Conservation (phyloP, 495 filamentous ascomycete genomes). For the Talaromyces trachyspermus region DNA sequence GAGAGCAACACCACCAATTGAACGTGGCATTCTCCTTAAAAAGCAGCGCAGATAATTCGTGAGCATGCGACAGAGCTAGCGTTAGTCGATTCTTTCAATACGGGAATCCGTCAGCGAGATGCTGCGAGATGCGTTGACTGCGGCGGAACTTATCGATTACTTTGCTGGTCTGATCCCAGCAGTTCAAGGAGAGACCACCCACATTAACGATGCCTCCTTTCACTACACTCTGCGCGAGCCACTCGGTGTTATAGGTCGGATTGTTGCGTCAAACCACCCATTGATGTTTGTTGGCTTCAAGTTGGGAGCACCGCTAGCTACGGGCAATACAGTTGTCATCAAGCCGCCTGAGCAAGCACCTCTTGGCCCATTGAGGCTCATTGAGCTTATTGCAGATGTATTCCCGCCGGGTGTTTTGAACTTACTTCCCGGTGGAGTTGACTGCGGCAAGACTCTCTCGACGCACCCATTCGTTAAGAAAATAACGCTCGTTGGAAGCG, state of each 20-base stretch:
- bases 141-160: constrained; percentile 11
- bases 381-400: no score
- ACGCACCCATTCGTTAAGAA: constrained; percentile 13
- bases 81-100: constrained; percentile 11
- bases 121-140: constrained; percentile 12
- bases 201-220: constrained; percentile 10
- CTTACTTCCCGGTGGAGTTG: constrained; percentile 4
- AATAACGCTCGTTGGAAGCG: constrained; percentile 11
- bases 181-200: constrained; percentile 17
- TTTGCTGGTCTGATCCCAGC: constrained; percentile 14
- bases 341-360: constrained; percentile 12
- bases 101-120: constrained; percentile 14
- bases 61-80: constrained; percentile 15
- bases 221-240: constrained; percentile 13
- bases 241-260: constrained; percentile 14
- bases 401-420: constrained; percentile 12
- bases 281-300: constrained; percentile 19
- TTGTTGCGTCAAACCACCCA: constrained; percentile 20
- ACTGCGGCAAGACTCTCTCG: constrained; percentile 2
- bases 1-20: constrained; percentile 6
- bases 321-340: constrained; percentile 12
- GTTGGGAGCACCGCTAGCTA: constrained; percentile 18
- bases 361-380: no score
- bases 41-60: constrained; percentile 9
- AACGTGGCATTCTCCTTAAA: constrained; percentile 7